A percentile compares a stretch with the other conserved stretches of the same genome.
Conservation (phyloP, 2,329 filamentous ascomycete species). For the Fusarium sp. region DNA sequence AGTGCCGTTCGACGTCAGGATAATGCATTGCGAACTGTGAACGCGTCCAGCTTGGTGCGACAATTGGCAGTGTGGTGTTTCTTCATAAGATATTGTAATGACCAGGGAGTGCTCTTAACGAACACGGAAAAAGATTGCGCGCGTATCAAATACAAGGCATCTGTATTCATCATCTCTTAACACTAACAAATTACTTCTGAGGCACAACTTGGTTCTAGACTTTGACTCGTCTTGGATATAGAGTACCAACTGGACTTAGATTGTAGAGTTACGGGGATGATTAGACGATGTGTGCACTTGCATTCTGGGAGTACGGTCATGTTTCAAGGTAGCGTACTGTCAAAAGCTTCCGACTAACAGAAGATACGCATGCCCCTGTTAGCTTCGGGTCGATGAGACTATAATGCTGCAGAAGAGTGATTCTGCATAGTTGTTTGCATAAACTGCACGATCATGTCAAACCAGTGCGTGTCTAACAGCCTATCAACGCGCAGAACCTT, state of each 20-base stretch:
- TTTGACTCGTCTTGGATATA: not conserved
- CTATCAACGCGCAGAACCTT: not conserved
- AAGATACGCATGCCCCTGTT: not conserved
- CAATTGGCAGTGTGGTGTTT: not conserved
- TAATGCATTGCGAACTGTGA: not conserved
- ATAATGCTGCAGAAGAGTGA: not conserved
- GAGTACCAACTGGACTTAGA: not conserved
- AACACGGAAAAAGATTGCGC: not conserved
- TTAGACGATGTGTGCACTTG: not conserved
- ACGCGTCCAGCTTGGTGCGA: not conserved
- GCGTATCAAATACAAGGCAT: not conserved
- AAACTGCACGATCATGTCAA: slow-evolving; percentile 2
- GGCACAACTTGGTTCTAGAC: not conserved
- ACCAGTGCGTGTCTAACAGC: not conserved
- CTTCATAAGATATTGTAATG: not conserved
- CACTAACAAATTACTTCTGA: not conserved
- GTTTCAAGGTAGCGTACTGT: not conserved
- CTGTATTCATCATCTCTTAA: not conserved
- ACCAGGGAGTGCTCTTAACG: not conserved
- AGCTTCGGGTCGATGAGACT: not conserved
- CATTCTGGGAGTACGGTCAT: not conserved
- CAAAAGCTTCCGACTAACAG: not conserved
- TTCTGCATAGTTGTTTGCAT: not conserved
- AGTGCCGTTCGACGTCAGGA: not conserved
- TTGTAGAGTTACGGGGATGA: not conserved